Base-by-base conservation (phyloP, 176 grass and related monocot species). In the Olyra latifolia region DNA sequence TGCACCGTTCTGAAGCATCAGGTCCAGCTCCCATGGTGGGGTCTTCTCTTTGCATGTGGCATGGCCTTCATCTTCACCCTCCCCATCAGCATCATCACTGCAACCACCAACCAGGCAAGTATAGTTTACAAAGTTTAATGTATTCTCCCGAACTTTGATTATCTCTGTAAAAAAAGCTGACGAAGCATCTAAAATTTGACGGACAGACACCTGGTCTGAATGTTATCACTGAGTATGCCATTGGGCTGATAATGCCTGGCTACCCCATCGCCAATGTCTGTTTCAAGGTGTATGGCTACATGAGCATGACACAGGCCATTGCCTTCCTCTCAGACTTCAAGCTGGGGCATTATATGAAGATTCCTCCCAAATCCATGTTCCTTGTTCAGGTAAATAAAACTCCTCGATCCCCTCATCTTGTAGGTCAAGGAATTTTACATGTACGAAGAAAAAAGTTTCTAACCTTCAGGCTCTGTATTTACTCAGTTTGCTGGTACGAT, bases 271-370 rank as follows among this genome's bases (percentile, higher is more conserved):
- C 88, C 28, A 91, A 93, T 32, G 96, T 99, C 12, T 94, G 91
- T 61, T 99, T 95, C 79, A 99, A 99, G 78, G 81, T 85, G 9
- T 99, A 99, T 17, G 93, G 96, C 35, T 93, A 91, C 82, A 99
- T 99, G 90, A 99, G 96, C 90, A 95, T 95, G 93, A 68, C 58
- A 40, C 93, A 99, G 68, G 96, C 92, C 16, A 45, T 99, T 23
- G 7, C 71, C 69, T 99, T 99, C 72, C 92, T 99, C 43, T 15
- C 84, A 1, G 96, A 99, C 79, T 99, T 99, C 71, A 99, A 99
- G 79, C 89, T 99, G 15, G 96, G 96, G 12, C 96, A 99, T 73
- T 99, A 99, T 62, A 99, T 95, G 96, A 99, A 99, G 88, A 95
- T 99, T 77, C 96, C 96, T 40, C 92, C 96, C 22, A 91, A 58